Conservation (phyloP, 2,329 filamentous ascomycete species). For the Magnaporthiopsis rhizophila region DNA sequence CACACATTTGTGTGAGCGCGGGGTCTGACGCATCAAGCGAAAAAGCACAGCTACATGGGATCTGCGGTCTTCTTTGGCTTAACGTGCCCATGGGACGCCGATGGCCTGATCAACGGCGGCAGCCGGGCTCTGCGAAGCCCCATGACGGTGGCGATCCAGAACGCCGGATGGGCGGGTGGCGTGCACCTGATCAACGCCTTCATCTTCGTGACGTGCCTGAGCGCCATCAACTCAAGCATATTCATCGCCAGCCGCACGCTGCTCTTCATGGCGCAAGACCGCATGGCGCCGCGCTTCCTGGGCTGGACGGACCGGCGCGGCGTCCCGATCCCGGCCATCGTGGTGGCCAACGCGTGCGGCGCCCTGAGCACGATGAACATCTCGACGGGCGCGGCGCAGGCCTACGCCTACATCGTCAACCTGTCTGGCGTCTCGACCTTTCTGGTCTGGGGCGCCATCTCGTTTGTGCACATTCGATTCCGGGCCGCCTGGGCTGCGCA, state of each 20-base stretch:
- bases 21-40: not conserved
- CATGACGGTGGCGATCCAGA: conserved; percentile 67
- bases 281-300: conserved; percentile 62
- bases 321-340: conserved; percentile 50
- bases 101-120: conserved; percentile 50
- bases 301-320: conserved; percentile 60
- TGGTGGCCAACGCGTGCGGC: conserved; percentile 64
- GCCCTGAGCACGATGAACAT: conserved; percentile 69
- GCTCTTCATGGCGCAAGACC: conserved; percentile 66
- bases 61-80: conserved; percentile 68
- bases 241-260: conserved; percentile 71
- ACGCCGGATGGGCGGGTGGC: conserved; percentile 64
- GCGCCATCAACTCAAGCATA: conserved; percentile 66
- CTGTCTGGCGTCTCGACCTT: conserved; percentile 64
- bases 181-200: conserved; percentile 73
- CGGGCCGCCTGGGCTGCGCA: conserved; percentile 54
- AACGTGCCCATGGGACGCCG: conserved; percentile 61
- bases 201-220: conserved; percentile 65
- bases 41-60: conserved; percentile 45
- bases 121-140: conserved; percentile 62
- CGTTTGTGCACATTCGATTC: conserved; percentile 64
- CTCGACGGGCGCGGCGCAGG: conserved; percentile 55
- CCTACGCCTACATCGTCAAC: conserved; percentile 64
- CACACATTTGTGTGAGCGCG: not conserved
- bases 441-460: conserved; percentile 64